These are phyloP conservation scores for Oryza meridionalis DNA, from an alignment of 176 grass and related monocot species.

Conservation along the genomic window DNA sequence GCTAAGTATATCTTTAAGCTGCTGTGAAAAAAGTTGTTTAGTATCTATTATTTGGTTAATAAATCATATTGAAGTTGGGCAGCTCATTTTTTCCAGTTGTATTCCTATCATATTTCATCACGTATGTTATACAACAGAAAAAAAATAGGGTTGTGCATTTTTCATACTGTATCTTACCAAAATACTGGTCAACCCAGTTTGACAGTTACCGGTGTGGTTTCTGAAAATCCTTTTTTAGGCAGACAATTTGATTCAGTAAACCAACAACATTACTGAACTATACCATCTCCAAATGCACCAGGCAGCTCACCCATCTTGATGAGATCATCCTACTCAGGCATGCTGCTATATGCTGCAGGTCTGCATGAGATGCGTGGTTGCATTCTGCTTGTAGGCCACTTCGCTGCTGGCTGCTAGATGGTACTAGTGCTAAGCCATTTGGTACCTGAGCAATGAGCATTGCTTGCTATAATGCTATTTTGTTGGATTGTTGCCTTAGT, in stretches of 20 bases:
- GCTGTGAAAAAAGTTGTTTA: background rate
- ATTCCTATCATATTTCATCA: background rate
- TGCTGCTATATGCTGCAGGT: background rate
- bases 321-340: background rate
- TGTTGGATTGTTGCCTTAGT: background rate
- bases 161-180: background rate
- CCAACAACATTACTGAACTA: background rate
- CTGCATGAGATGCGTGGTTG: background rate
- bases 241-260: background rate
- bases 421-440: background rate
- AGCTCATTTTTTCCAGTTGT: background rate
- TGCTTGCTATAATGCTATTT: background rate
- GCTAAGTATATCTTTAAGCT: background rate
- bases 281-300: background rate
- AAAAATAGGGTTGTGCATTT: background rate
- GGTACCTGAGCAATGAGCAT: background rate
- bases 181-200: background rate
- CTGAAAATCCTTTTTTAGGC: background rate
- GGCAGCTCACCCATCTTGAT: background rate
- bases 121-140: background rate
- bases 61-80: background rate
- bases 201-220: background rate
- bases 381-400: background rate
- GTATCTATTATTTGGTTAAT: background rate
- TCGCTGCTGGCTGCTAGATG: background rate